Conservation (phyloP, 208 protist species). For the Acanthamoeba triangularis region DNA sequence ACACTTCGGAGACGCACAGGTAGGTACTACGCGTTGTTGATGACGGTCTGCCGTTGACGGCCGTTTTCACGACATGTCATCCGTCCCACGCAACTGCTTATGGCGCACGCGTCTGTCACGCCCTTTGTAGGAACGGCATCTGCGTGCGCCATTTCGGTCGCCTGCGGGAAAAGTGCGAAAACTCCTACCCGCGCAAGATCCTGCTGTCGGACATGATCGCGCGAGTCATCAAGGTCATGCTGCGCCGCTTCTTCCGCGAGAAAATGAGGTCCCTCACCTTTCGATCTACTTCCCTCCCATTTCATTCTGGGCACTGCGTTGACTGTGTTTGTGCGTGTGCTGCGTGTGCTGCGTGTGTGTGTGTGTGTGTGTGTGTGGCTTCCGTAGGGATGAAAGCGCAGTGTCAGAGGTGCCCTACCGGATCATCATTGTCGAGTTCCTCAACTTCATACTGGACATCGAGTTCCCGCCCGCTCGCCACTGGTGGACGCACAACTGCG, state of each 20-base stretch:
- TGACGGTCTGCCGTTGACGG: neutral
- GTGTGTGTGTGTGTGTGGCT: no score
- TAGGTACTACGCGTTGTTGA: no score
- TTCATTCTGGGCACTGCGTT: no score
- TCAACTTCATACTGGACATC: constrained; percentile 43
- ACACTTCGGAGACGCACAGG: constrained; percentile 44
- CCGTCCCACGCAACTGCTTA: no score
- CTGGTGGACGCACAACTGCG: constrained; percentile 38
- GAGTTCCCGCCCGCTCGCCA: neutral
- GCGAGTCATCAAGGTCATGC: constrained; percentile 52
- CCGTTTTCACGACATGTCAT: no score
- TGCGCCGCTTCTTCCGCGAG: constrained; percentile 51
- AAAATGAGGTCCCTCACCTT: no score
- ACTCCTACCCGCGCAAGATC: constrained; percentile 66
- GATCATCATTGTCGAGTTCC: constrained; percentile 41
- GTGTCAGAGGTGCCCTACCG: constrained; percentile 6
- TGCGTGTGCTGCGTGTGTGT: no score
- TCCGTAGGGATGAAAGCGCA: neutral
- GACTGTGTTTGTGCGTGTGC: no score
- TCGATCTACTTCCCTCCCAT: no score
- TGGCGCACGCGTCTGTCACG: no score
- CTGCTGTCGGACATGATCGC: constrained; percentile 51
- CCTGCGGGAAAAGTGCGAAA: neutral
- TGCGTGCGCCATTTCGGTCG: constrained; percentile 17
- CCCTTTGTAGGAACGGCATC: constrained; percentile 46